Percentiles rank a stretch among this genome's conserved stretches.
Evolutionary conservation across 129 eudicot species (phyloP).

Genomic region (Artemisia argyi): DNA sequence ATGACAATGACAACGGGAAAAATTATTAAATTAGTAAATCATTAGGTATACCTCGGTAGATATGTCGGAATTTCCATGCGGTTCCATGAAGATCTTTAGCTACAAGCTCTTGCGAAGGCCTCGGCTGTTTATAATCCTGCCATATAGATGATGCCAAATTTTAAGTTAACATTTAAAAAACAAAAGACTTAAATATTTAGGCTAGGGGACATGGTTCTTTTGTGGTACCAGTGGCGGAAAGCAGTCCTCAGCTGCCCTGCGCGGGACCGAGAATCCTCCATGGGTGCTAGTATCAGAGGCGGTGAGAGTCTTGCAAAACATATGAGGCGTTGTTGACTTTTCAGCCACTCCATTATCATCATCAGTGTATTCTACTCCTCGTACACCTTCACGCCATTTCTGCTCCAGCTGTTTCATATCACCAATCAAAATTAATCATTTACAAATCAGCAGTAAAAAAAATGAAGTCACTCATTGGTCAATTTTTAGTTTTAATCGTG

Average conservation of each 20-base stretch:
- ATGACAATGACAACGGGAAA: background rate
- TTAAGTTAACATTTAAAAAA: background rate
- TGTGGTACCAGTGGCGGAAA: conserved; percentile 81
- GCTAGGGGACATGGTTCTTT: background rate
- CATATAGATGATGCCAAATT: background rate
- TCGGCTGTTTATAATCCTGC: conserved; percentile 83
- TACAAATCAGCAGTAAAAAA: background rate
- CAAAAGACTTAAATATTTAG: background rate
- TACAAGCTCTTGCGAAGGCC: conserved; percentile 96
- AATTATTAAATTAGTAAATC: background rate
- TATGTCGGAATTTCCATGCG: conserved; percentile 93
- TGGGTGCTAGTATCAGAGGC: conserved; percentile 99
- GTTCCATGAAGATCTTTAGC: conserved; percentile 90
- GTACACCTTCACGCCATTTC: conserved; percentile 69
- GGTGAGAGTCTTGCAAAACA: conserved; percentile 98
- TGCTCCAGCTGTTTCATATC: conserved; percentile 55
- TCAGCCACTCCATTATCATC: conserved; percentile 47
- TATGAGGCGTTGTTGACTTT: conserved; percentile 81
- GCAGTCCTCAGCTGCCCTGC: conserved; percentile 99
- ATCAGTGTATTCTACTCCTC: conserved; percentile 51
- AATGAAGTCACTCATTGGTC: background rate
- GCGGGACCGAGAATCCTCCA: conserved; percentile 98
- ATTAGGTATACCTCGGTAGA: conserved; percentile 62
- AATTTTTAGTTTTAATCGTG: background rate
- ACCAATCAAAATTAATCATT: background rate